These are phyloP conservation scores for Ormosia semicastrata DNA, from an alignment of 306 rosid genomes.

Conservation along the genomic window DNA sequence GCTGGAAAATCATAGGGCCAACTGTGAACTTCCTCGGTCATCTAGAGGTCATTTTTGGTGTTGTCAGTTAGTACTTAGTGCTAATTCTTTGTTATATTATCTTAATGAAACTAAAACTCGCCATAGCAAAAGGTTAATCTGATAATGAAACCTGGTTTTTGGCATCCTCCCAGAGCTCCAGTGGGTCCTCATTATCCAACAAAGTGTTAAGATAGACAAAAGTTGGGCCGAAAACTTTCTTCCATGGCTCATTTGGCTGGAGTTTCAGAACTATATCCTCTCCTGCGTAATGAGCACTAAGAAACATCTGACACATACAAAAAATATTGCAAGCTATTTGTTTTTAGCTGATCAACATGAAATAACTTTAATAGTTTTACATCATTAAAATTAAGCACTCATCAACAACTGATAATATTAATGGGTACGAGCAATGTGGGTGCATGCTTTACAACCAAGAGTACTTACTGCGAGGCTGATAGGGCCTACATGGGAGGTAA, in stretches of 20 bases:
- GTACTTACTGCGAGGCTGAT: slow-evolving; percentile 62
- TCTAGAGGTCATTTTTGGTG: slow-evolving; percentile 31
- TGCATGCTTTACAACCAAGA: background rate
- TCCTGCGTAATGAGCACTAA: slow-evolving; percentile 88
- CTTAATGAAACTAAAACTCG: background rate
- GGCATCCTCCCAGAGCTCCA: slow-evolving; percentile 73
- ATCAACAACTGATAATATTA: background rate
- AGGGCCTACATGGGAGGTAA: slow-evolving; percentile 90
- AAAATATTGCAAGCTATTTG: background rate
- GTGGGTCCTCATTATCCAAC: slow-evolving; percentile 28
- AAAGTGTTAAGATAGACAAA: slow-evolving; percentile 63
- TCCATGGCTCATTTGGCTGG: slow-evolving; percentile 71
- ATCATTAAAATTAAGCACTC: background rate
- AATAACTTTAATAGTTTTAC: background rate
- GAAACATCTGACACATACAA: slow-evolving; percentile 63
- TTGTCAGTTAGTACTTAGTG: slow-evolving; percentile 10
- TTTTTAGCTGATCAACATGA: background rate
- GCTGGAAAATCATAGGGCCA: slow-evolving; percentile 89
- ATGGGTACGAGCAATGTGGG: background rate
- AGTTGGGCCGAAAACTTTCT: slow-evolving; percentile 83
- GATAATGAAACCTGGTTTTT: slow-evolving; percentile 61
- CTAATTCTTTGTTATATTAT: background rate
- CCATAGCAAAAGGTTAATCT: background rate
- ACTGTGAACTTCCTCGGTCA: slow-evolving; percentile 56
- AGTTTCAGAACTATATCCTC: slow-evolving; percentile 70